These are phyloP conservation scores for Pholiota conissans DNA, from an alignment of 768 basidiomycete genomes.

Conservation along the genomic window DNA sequence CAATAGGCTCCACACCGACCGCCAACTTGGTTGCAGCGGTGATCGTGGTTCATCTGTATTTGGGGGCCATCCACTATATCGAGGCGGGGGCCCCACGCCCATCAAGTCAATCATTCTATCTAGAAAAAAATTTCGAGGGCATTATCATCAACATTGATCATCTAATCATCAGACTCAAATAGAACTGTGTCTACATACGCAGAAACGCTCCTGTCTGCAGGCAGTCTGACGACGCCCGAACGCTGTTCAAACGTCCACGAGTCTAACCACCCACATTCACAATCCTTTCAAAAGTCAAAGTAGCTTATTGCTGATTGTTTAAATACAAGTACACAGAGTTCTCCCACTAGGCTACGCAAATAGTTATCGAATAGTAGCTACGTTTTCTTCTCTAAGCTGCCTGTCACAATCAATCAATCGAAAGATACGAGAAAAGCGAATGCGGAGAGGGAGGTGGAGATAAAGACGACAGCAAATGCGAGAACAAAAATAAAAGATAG, in stretches of 20 bases:
- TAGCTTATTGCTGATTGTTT: background rate
- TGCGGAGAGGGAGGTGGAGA: slow-evolving; percentile 2
- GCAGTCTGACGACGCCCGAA: too few species aligned
- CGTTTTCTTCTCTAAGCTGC: background rate
- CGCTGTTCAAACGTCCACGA: too few species aligned
- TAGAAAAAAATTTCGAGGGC: background rate
- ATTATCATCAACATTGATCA: too few species aligned
- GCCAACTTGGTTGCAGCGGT: background rate
- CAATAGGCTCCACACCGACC: background rate
- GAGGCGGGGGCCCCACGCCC: background rate
- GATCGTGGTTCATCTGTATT: background rate
- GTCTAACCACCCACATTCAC: too few species aligned
- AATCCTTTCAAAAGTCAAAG: background rate
- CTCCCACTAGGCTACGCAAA: slow-evolving; percentile 1
- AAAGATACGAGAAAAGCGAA: background rate
- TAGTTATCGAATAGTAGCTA: background rate
- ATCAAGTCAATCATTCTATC: background rate
- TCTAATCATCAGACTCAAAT: background rate
- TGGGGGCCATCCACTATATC: background rate
- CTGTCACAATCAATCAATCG: slow-evolving; percentile 2
- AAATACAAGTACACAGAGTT: slow-evolving; percentile 3
- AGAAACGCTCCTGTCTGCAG: background rate
- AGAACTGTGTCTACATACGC: background rate
- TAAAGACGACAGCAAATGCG: slow-evolving; percentile 14
- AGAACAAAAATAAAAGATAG: slow-evolving; percentile 10